Conservation (phyloP, 2,329 filamentous ascomycete genomes). For the Rosellinia necatrix region DNA sequence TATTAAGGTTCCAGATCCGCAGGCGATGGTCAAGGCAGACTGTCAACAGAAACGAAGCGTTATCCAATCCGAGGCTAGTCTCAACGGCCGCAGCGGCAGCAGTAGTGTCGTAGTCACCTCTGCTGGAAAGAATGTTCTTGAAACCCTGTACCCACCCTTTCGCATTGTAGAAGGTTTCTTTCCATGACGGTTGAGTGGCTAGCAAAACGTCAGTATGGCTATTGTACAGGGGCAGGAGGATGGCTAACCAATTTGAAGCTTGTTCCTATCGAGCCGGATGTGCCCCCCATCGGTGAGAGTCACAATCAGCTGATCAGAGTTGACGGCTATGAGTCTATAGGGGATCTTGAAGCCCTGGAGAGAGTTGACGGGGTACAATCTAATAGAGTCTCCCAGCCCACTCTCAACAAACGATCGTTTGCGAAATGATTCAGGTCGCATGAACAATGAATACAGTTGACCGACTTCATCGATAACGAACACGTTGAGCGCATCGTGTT, state of each 20-base stretch:
- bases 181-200: constrained; percentile 58
- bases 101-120: constrained; percentile 67
- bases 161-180: constrained; percentile 73
- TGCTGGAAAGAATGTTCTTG: constrained; percentile 66
- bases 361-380: constrained; percentile 72
- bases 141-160: constrained; percentile 73
- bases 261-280: constrained; percentile 69
- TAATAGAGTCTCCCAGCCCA: constrained; percentile 76
- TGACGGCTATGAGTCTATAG: constrained; percentile 79
- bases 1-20: constrained; percentile 86
- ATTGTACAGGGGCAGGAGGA: background rate
- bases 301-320: constrained; percentile 74
- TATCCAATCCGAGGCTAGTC: constrained; percentile 55
- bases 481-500: constrained; percentile 62
- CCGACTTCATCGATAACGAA: constrained; percentile 70
- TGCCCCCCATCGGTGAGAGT: constrained; percentile 81
- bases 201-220: constrained; percentile 29
- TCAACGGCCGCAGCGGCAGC: constrained; percentile 67
- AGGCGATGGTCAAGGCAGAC: constrained; percentile 88
- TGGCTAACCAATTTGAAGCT: constrained; percentile 51
- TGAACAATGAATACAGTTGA: constrained; percentile 82
- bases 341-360: constrained; percentile 74
- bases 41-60: constrained; percentile 68
- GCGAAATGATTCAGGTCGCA: constrained; percentile 82
- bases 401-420: constrained; percentile 71